Percentiles rank a stretch among this genome's conserved stretches.
These are phyloP conservation scores for Amauroascus niger DNA, from an alignment of 2,329 filamentous ascomycete genomes.

Conservation along the genomic window DNA sequence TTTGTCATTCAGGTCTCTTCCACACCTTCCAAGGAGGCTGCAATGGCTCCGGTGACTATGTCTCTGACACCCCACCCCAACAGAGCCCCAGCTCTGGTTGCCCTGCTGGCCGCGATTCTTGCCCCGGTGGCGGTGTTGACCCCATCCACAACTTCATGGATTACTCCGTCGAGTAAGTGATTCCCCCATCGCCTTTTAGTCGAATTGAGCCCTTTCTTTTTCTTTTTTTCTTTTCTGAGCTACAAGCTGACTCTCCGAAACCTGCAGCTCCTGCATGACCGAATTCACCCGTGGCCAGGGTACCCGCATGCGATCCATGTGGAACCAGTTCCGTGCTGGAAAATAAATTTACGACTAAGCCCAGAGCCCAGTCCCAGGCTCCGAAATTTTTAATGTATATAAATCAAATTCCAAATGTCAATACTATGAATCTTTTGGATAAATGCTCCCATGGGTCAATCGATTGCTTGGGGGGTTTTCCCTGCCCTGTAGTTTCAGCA, in stretches of 20 bases:
- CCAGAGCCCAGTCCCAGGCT: background rate
- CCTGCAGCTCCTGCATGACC: slow-evolving; percentile 18
- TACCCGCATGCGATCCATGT: slow-evolving; percentile 23
- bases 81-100: slow-evolving; percentile 21
- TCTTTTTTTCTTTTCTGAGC: background rate
- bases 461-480: no score
- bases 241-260: slow-evolving; percentile 1
- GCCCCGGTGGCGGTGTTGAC: slow-evolving; percentile 24
- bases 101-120: slow-evolving; percentile 22
- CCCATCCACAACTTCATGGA: slow-evolving; percentile 31
- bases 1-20: slow-evolving; percentile 17
- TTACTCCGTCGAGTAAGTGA: slow-evolving; percentile 23
- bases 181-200: background rate
- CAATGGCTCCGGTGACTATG: slow-evolving; percentile 19
- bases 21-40: slow-evolving; percentile 28
- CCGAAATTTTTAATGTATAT: no score
- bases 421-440: no score
- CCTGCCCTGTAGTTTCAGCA: no score
- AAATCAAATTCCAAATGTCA: no score
- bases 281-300: slow-evolving; percentile 24
- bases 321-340: slow-evolving; percentile 18
- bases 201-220: background rate
- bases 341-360: slow-evolving; percentile 2
- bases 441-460: no score
- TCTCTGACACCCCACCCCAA: slow-evolving; percentile 26